Evolutionary conservation across 176 grass and related monocot genomes (phyloP), one percentile per base, ranked within the genome.

Genomic region (Oryza punctata): DNA sequence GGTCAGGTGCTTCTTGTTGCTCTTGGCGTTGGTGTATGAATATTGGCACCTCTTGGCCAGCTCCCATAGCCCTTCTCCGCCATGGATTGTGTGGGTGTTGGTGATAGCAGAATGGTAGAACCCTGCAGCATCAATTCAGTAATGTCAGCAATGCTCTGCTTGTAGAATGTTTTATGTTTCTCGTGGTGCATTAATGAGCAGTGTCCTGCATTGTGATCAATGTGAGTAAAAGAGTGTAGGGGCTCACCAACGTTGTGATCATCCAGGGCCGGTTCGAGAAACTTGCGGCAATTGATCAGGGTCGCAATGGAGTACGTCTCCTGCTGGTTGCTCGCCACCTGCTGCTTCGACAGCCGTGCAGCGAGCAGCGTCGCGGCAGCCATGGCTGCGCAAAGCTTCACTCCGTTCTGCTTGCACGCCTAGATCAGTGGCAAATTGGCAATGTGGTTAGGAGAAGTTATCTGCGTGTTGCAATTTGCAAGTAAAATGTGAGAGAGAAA

Each of bases 81-180:
- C 96, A 71, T 87, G 70, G 37, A 98, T 44, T 4, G 78, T 63
- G 81, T 95, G 87, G 0, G 89, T 89, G 82, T 98, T 98, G 76
- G 91, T 91, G 72, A 98, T 83, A 15, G 89, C 96, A 12, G 96
- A 98, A 27, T 93, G 81, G 77, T 78, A 98, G 87, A 91, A 95
- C n/a, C 93, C 93, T 98, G 79, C 71, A 49, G 5, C 1, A 63
- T 76, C 19, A 12, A 1, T 46, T 76, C 23, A 5, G 5, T 12
- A 32, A 11, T 43, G 14, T 81, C 50, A 72, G 10, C 30, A 47
- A 37, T 30, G 5, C 26, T 25, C 16, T 15, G 70, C 12, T 24
- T 44, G 68, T n/a, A 3, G 2, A 14, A 41, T 61, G 38, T 12
- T 40, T 23, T 3, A 24, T 61, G 38, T 12, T 23, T 41, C 19